phyloP scores from a whole-genome alignment of 495 filamentous ascomycete genomes.

The Pyronema omphalodes region DNA sequence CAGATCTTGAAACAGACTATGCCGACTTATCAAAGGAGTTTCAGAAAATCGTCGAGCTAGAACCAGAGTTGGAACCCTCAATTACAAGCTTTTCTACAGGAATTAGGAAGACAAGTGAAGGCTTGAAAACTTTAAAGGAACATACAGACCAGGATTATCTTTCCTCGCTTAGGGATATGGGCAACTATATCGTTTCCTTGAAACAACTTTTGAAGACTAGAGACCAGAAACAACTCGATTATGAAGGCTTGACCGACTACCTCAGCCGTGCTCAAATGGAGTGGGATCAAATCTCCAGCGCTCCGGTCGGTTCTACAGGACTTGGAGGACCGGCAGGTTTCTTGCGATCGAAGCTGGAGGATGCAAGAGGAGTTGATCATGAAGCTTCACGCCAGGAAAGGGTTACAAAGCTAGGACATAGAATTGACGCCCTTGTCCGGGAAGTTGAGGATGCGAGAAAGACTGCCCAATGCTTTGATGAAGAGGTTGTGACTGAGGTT shows the following conservation, averaged over 20 bases:
- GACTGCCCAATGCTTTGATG: constrained; percentile 72
- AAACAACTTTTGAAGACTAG: constrained; percentile 79
- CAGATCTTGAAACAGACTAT: constrained; percentile 76
- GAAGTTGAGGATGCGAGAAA: constrained; percentile 76
- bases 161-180: constrained; percentile 78
- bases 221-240: constrained; percentile 95
- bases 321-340: constrained; percentile 62
- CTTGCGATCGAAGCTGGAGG: constrained; percentile 85
- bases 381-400: constrained; percentile 76
- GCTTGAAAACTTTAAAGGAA: constrained; percentile 59
- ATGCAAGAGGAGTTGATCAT: constrained; percentile 91
- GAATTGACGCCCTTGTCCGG: constrained; percentile 70
- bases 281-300: constrained; percentile 61
- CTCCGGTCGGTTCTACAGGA: constrained; percentile 39
- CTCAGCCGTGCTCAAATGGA: constrained; percentile 78
- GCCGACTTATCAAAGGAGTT: constrained; percentile 81
- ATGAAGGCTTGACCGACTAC: constrained; percentile 88
- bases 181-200: constrained; percentile 66
- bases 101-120: constrained; percentile 62
- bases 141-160: constrained; percentile 94
- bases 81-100: constrained; percentile 70
- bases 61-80: constrained; percentile 65
- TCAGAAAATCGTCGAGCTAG: constrained; percentile 75
- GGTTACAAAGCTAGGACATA: constrained; percentile 71
- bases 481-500: constrained; percentile 83